These are phyloP conservation scores for Taiozyma sp. DNA, from an alignment of 1,139 yeast species.

Conservation along the genomic window DNA sequence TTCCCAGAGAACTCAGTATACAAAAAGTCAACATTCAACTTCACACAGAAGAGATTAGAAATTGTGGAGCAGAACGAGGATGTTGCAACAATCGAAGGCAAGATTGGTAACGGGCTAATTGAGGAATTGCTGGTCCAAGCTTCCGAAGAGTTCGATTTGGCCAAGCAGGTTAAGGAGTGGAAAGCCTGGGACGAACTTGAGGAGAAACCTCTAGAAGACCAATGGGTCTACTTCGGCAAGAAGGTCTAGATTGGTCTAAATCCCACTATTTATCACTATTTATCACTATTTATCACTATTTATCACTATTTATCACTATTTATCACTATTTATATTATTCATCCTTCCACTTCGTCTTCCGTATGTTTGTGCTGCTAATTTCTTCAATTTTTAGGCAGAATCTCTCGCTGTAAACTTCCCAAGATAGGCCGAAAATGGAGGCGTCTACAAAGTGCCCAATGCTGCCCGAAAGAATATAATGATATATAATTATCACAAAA, in stretches of 20 bases:
- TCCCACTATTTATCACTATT: not conserved
- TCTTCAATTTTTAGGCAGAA: not conserved
- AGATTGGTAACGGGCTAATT: slow-evolving; percentile 79
- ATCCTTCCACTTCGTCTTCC: not conserved
- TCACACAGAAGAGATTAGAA: slow-evolving; percentile 66
- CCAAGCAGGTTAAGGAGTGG: slow-evolving; percentile 63
- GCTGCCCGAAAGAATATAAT: not conserved
- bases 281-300: slow-evolving; percentile 3
- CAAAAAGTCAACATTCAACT: slow-evolving; percentile 68
- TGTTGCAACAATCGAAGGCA: slow-evolving; percentile 61
- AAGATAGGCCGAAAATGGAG: too few relatives aligned
- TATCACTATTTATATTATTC: slow-evolving; percentile 1
- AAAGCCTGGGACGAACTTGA: slow-evolving; percentile 64
- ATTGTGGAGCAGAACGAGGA: slow-evolving; percentile 64
- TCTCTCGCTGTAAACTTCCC: not conserved
- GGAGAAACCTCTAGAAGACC: slow-evolving; percentile 67
- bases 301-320: slow-evolving; percentile 2
- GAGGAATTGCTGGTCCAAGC: slow-evolving; percentile 85
- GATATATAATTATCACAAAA: not conserved
- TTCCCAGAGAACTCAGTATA: slow-evolving; percentile 73
- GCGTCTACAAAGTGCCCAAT: not conserved
- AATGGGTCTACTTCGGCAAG: slow-evolving; percentile 69
- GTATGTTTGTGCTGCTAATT: not conserved
- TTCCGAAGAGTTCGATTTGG: slow-evolving; percentile 70
- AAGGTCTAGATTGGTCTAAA: slow-evolving; percentile 33